Percentiles rank a stretch among this genome's conserved stretches.
phyloP scores from a whole-genome alignment of 2,329 filamentous ascomycete species.

The Conoideocrella luteorostrata region DNA sequence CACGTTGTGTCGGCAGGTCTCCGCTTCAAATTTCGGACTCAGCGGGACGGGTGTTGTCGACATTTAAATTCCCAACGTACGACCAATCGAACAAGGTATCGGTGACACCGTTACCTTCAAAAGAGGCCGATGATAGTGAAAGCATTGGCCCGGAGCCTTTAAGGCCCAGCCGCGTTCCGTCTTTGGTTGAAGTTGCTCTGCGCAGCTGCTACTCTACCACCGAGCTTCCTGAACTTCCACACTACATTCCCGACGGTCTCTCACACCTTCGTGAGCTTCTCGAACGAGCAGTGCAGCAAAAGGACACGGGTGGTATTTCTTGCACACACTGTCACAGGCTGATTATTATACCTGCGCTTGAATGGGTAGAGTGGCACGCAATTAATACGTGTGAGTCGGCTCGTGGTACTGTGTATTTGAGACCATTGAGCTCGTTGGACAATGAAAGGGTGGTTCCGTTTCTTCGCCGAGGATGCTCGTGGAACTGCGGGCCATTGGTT shows the following conservation, averaged over 20 bases:
- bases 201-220: conserved; percentile 37
- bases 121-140: too few species aligned
- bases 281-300: conserved; percentile 31
- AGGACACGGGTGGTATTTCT: conserved; percentile 39
- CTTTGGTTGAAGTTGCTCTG: conserved; percentile 45
- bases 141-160: too few species aligned
- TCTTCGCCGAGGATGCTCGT: conserved; percentile 42
- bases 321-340: conserved; percentile 47
- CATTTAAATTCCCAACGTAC: conserved; percentile 21
- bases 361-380: conserved; percentile 60
- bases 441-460: conserved; percentile 39
- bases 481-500: conserved; percentile 37
- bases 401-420: conserved; percentile 9
- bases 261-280: conserved; percentile 35
- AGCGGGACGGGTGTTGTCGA: conserved; percentile 21
- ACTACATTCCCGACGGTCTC: conserved; percentile 36
- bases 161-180: conserved; percentile 33
- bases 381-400: conserved; percentile 17
- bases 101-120: too few species aligned
- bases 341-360: conserved; percentile 43
- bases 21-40: conserved; percentile 26
- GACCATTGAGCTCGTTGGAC: conserved; percentile 22
- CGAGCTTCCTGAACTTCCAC: conserved; percentile 35
- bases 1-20: conserved; percentile 21
- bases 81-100: conserved; percentile 15